phyloP scores from a whole-genome alignment of 768 basidiomycete species.

The Panaeolus papilionaceus region DNA sequence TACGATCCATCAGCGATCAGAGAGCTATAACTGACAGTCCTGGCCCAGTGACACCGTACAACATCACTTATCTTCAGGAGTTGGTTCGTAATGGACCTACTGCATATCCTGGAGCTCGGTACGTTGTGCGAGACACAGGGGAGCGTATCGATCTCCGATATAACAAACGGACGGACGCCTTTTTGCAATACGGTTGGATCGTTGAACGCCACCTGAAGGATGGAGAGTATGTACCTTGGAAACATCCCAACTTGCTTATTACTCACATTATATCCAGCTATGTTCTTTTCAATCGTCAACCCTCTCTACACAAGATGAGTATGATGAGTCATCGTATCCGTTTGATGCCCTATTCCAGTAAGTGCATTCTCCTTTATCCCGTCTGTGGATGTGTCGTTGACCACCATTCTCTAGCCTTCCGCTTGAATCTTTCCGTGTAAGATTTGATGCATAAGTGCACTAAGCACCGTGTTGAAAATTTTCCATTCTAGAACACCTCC shows the following conservation, averaged over 20 bases:
- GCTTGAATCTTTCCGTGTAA: constrained; percentile 96
- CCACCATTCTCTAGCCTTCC: constrained; percentile 70
- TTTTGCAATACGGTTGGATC: constrained; percentile 97
- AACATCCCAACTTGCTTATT: constrained; percentile 11
- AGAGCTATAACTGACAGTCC: constrained; percentile 18
- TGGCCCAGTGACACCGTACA: constrained; percentile 89
- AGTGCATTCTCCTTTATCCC: constrained; percentile 37
- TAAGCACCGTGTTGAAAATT: constrained; percentile 34
- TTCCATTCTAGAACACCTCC: constrained; percentile 76
- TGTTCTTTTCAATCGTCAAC: constrained; percentile 97
- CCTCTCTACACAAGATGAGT: constrained; percentile 99
- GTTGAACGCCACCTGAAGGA: constrained; percentile 98
- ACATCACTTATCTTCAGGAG: constrained; percentile 92
- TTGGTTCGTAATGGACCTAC: constrained; percentile 95
- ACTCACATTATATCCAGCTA: constrained; percentile 52
- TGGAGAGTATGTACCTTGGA: constrained; percentile 80
- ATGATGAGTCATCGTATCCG: constrained; percentile 99
- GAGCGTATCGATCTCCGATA: constrained; percentile 97
- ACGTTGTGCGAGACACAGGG: constrained; percentile 96
- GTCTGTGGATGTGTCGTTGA: not conserved
- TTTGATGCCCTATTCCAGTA: constrained; percentile 97
- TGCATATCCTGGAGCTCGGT: constrained; percentile 94
- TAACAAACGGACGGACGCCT: constrained; percentile 94
- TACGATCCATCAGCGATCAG: not conserved
- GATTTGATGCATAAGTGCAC: constrained; percentile 38